phyloP scores from a whole-genome alignment of 805 yeast species.

The Groenewaldozyma tartarivorans region DNA sequence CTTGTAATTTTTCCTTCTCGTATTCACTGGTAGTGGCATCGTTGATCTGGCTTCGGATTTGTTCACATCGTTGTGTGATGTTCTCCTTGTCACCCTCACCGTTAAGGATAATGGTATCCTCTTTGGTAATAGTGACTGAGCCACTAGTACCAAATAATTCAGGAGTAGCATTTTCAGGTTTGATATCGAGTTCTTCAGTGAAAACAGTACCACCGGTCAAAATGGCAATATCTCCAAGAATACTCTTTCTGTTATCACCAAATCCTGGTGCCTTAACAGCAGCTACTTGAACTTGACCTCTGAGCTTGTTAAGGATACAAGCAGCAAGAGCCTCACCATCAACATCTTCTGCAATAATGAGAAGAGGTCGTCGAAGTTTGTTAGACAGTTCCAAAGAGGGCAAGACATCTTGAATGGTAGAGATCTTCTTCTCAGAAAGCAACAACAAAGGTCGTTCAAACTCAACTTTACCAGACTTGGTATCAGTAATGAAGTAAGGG shows the following conservation, averaged over 20 bases:
- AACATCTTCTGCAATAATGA: conserved; percentile 89
- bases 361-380: conserved; percentile 85
- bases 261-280: conserved; percentile 98
- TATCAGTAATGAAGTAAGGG: conserved; percentile 91
- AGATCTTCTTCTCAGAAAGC: conserved; percentile 85
- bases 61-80: conserved; percentile 83
- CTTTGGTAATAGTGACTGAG: conserved; percentile 85
- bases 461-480: conserved; percentile 87
- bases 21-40: conserved; percentile 70
- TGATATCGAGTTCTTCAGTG: conserved; percentile 89
- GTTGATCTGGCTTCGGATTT: conserved; percentile 73
- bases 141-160: conserved; percentile 89
- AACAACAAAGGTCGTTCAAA: conserved; percentile 86
- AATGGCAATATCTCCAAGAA: conserved; percentile 89
- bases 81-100: conserved; percentile 83
- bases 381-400: conserved; percentile 91
- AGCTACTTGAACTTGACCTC: conserved; percentile 97
- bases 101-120: conserved; percentile 87
- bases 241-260: conserved; percentile 97
- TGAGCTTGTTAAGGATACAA: conserved; percentile 89
- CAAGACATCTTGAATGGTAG: conserved; percentile 79
- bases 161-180: conserved; percentile 88
- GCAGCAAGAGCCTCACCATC: conserved; percentile 99
- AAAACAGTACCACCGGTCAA: conserved; percentile 81
- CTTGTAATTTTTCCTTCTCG: conserved; percentile 94